Conservation (phyloP, 2,329 filamentous ascomycete genomes). For the Fusarium cicatricum region DNA sequence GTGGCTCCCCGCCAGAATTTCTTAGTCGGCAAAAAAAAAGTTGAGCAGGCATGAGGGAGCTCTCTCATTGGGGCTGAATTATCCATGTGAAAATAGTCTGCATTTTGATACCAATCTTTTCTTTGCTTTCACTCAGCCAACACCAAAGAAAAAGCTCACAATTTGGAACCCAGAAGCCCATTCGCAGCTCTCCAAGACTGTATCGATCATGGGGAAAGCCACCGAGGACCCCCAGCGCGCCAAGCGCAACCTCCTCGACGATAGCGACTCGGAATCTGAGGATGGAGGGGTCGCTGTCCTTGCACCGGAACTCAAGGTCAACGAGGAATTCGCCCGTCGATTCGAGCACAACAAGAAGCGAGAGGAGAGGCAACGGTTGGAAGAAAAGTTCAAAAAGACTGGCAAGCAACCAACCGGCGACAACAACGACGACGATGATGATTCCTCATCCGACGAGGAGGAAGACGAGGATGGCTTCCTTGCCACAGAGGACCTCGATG, state of each 20-base stretch:
- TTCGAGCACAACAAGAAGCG: slow-evolving; percentile 99
- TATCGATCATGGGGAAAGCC: slow-evolving; percentile 26
- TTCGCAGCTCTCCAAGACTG: neutral
- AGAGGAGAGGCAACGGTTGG: slow-evolving; percentile 82
- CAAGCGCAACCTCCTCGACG: slow-evolving; percentile 64
- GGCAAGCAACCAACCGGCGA: slow-evolving; percentile 53
- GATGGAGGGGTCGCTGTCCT: slow-evolving; percentile 53
- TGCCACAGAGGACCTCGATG: slow-evolving; percentile 84
- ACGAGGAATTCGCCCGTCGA: slow-evolving; percentile 85
- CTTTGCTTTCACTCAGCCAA: slow-evolving; percentile 2
- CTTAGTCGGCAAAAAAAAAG: slow-evolving; percentile 44
- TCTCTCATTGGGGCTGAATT: slow-evolving; percentile 28
- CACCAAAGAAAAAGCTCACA: neutral
- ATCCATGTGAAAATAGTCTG: slow-evolving; percentile 21
- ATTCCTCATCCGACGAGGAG: slow-evolving; percentile 77
- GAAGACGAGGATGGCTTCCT: slow-evolving; percentile 93
- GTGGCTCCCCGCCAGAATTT: slow-evolving; percentile 47
- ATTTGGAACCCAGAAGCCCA: neutral
- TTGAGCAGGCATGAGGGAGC: slow-evolving; percentile 20
- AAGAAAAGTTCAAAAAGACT: slow-evolving; percentile 78
- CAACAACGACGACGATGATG: slow-evolving; percentile 65
- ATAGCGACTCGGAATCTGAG: slow-evolving; percentile 60
- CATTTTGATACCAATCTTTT: too few relatives aligned
- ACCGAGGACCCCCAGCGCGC: slow-evolving; percentile 46
- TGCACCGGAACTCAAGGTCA: slow-evolving; percentile 75